phyloP scores from a whole-genome alignment of 352 stramenopile genomes.

The Phytophthora pistaciae region DNA sequence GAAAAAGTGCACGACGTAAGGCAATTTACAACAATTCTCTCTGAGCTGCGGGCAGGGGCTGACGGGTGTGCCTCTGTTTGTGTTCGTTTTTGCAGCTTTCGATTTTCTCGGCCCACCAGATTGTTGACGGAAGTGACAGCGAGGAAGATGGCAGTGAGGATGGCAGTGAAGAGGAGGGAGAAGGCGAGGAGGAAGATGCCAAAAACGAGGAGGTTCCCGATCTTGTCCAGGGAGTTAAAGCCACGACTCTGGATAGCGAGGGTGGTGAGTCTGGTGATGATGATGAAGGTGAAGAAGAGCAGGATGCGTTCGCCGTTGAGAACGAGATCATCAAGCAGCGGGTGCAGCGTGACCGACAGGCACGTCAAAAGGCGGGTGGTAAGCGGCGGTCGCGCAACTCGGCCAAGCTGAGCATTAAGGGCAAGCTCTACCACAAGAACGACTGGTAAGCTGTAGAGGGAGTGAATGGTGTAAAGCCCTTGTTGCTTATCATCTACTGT shows the following conservation, averaged over 20 bases:
- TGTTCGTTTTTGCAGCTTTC: conserved; percentile 57
- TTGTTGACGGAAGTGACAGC: conserved; percentile 45
- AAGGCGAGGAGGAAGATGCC: conserved; percentile 42
- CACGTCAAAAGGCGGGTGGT: conserved; percentile 61
- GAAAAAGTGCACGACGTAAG: conserved; percentile 73
- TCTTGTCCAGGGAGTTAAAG: conserved; percentile 48
- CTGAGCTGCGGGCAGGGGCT: neutral
- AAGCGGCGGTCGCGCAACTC: conserved; percentile 80
- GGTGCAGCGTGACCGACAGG: conserved; percentile 76
- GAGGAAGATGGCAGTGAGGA: conserved; percentile 62
- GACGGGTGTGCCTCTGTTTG: conserved; percentile 1
- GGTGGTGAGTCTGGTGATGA: conserved; percentile 34
- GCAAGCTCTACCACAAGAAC: conserved; percentile 85
- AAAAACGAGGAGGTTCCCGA: conserved; percentile 43
- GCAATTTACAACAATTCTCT: neutral
- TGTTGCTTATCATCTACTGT: conserved; percentile 15
- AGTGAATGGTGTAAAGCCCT: neutral
- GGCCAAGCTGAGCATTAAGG: conserved; percentile 90
- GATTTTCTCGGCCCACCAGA: conserved; percentile 85
- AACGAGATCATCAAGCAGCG: conserved; percentile 85
- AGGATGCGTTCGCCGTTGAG: conserved; percentile 60
- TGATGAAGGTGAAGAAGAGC: conserved; percentile 42
- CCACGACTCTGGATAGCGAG: conserved; percentile 31
- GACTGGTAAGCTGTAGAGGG: conserved; percentile 57
- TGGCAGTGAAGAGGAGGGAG: conserved; percentile 42